Conservation (phyloP, 306 rosid genomes). For the Castanea crenata region DNA sequence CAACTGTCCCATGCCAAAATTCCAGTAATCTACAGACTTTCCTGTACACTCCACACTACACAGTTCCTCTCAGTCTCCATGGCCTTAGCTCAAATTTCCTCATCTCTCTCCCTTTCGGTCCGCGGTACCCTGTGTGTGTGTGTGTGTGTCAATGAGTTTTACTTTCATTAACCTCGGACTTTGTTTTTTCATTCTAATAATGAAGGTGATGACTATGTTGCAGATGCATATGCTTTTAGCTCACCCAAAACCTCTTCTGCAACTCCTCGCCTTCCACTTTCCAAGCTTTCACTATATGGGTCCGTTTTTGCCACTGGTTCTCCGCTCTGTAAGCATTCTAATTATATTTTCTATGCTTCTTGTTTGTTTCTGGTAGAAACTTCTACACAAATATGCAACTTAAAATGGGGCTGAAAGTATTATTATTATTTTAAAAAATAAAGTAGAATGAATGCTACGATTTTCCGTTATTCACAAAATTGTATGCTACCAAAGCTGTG, state of each 20-base stretch:
- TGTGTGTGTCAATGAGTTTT: background rate
- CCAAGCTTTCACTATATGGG: constrained; percentile 25
- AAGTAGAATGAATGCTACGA: background rate
- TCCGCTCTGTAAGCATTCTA: constrained; percentile 52
- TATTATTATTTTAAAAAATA: background rate
- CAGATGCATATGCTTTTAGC: constrained; percentile 52
- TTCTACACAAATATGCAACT: background rate
- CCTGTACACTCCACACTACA: background rate
- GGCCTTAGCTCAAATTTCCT: constrained; percentile 60
- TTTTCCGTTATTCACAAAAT: background rate
- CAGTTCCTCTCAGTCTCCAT: constrained; percentile 18
- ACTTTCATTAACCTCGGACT: background rate
- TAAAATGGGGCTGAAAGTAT: background rate
- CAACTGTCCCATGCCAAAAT: no score
- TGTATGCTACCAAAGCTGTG: background rate
- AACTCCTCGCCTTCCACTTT: constrained; percentile 33
- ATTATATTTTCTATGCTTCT: background rate
- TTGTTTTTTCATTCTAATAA: no score
- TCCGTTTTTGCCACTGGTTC: constrained; percentile 63
- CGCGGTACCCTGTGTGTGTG: constrained; percentile 26
- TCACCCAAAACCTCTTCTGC: constrained; percentile 30
- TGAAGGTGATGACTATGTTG: background rate
- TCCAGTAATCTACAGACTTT: no score
- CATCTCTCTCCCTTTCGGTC: constrained; percentile 53
- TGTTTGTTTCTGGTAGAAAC: background rate